phyloP scores from a whole-genome alignment of 129 eudicot genomes.

The Flaveria linearis region DNA sequence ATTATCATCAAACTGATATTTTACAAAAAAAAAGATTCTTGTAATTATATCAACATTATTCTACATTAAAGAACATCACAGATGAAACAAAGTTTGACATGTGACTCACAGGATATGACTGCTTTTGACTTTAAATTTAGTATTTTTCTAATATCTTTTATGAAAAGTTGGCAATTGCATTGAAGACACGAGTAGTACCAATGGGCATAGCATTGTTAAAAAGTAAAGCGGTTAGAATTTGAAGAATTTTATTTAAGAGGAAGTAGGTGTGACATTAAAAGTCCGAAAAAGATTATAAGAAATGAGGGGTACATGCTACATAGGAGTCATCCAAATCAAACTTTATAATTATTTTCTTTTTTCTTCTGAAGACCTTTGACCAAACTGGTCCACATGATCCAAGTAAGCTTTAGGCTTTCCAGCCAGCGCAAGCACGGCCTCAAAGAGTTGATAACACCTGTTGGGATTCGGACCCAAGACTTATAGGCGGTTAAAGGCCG shows the following conservation, averaged over 20 bases:
- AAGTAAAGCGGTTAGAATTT: background rate
- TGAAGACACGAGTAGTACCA: background rate
- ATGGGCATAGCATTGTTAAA: background rate
- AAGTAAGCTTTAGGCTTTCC: too few relatives aligned
- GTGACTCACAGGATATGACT: background rate
- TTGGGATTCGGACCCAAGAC: too few relatives aligned
- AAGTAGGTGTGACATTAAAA: background rate
- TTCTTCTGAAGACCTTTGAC: too few relatives aligned
- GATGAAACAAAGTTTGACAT: background rate
- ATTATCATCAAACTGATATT: constrained; percentile 20
- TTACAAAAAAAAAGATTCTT: background rate
- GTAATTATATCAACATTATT: background rate
- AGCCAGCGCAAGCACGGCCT: too few relatives aligned
- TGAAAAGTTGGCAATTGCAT: background rate
- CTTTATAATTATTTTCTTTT: too few relatives aligned
- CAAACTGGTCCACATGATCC: too few relatives aligned
- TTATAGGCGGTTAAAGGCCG: background rate
- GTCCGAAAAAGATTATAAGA: background rate
- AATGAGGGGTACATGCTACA: background rate
- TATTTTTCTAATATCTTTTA: background rate
- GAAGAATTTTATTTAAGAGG: background rate
- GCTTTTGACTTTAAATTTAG: constrained; percentile 1
- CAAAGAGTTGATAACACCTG: too few relatives aligned
- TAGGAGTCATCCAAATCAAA: background rate
- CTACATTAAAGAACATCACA: background rate